Base-by-base conservation (phyloP, 257 asterid species). In the Penstemon eatonii region DNA sequence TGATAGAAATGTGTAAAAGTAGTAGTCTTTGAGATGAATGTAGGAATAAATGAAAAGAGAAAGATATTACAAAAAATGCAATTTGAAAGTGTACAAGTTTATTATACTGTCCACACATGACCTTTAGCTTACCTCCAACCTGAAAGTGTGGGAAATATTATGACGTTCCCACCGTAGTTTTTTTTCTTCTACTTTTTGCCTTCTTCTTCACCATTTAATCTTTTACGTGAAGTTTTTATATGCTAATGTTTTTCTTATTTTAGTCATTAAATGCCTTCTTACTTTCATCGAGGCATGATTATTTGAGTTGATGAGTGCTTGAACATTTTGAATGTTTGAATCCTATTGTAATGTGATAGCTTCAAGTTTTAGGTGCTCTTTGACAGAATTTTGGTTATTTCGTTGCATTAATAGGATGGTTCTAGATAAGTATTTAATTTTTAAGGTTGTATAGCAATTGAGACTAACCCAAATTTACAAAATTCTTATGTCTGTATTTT, bases 131-230 rank as follows among this genome's bases (percentile, higher is more conserved):
- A 15, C 18, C 18, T 15, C 18, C 18, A 15, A 15, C 18, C 18
- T 15, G 0, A 15, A 15, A 15, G 18, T 15, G 18, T 15, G 18
- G 18, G 18, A 15, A 15, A 15, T 15, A 15, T 15, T 15, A 15
- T 15, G 18, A 15, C 18, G 18, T 15, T 15, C 18, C 18, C 39
- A 55, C 60, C 25, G 18, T 55, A 55, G 18, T 10, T 25, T n/a
- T 12, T n/a, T 19, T 7, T 12, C 57, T 11, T 52, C 19, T 40
- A 9, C 38, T 7, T 39, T 52, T 8, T 40, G 8, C 39, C 18
- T 15, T 3, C 63, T 42, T 12, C n/a, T 45, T 55, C 15, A 51
- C 54, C 59, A 52, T 55, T 18, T 43, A 66, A 53, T 46, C 53
- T 45, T 56, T 13, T 25, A 6, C 9, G 8, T 13, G 11, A 56